A percentile compares a stretch with the other conserved stretches of the same genome.
Evolutionary conservation across 2,329 filamentous ascomycete genomes (phyloP).

Genomic region (Thermomyces lanuginosus): DNA sequence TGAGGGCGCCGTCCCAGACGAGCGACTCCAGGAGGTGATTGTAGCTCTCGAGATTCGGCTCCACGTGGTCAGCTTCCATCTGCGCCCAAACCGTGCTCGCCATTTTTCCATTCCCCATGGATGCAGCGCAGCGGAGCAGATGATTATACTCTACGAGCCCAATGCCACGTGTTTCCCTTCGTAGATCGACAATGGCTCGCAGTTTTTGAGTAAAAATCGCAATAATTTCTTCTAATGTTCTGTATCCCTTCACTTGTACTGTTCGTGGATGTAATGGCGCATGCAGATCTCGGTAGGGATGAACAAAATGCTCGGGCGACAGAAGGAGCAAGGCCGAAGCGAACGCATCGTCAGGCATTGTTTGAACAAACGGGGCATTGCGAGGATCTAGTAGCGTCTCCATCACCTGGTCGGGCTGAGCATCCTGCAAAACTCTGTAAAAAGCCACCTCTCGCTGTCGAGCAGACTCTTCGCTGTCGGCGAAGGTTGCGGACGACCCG

Average conservation of each 20-base stretch:
- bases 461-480: no score
- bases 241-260: constrained; percentile 27
- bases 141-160: constrained; percentile 35
- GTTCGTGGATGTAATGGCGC: constrained; percentile 34
- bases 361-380: constrained; percentile 15
- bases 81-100: constrained; percentile 33
- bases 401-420: constrained; percentile 27
- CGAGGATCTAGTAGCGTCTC: constrained; percentile 18
- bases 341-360: constrained; percentile 41
- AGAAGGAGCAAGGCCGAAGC: constrained; percentile 47
- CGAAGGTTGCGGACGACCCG: no score
- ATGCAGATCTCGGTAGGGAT: constrained; percentile 31
- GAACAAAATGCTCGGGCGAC: constrained; percentile 40
- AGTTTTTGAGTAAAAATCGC: constrained; percentile 26
- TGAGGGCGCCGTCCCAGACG: constrained; percentile 30
- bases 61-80: constrained; percentile 22
- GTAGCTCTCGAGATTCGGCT: constrained; percentile 36
- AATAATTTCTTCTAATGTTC: constrained; percentile 14
- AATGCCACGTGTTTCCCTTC: constrained; percentile 23
- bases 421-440: constrained; percentile 16
- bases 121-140: constrained; percentile 36
- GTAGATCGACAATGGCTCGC: constrained; percentile 21
- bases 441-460: no score
- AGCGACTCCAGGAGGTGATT: constrained; percentile 38
- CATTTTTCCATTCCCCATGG: constrained; percentile 29